These are phyloP conservation scores for Claviceps purpurea DNA, from an alignment of 2,329 filamentous ascomycete species.

Conservation along the genomic window DNA sequence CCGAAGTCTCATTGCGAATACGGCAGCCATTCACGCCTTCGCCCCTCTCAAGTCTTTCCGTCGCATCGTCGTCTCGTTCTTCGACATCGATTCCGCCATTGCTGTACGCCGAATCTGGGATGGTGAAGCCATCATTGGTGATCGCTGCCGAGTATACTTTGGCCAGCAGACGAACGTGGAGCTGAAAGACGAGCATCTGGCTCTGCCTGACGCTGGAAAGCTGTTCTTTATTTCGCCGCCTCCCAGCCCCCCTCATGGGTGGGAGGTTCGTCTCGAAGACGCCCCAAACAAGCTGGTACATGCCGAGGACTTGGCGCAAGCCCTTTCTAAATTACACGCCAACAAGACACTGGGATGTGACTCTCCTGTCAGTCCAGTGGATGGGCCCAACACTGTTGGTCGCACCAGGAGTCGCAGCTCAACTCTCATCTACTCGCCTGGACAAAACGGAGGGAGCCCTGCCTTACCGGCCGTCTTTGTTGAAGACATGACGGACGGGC, in stretches of 20 bases:
- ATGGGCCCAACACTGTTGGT: constrained; percentile 13
- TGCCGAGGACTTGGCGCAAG: constrained; percentile 54
- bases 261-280: constrained; percentile 55
- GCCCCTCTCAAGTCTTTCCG: constrained; percentile 71
- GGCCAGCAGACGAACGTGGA: constrained; percentile 47
- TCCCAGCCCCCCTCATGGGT: constrained; percentile 53
- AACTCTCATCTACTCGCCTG: constrained; percentile 52
- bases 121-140: constrained; percentile 58
- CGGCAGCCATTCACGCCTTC: constrained; percentile 65
- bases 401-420: constrained; percentile 44
- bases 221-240: constrained; percentile 62
- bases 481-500: constrained; percentile 51
- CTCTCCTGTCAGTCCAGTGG: constrained; percentile 19
- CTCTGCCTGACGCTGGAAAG: constrained; percentile 56
- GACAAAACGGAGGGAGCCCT: constrained; percentile 39
- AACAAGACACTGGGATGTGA: constrained; percentile 14
- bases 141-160: constrained; percentile 56
- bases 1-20: constrained; percentile 53
- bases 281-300: constrained; percentile 58
- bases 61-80: constrained; percentile 70
- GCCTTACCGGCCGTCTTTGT: constrained; percentile 52
- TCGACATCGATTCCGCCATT: constrained; percentile 54
- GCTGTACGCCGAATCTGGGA: constrained; percentile 61
- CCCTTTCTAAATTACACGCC: constrained; percentile 48
- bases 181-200: constrained; percentile 42